Evolutionary conservation across 495 filamentous ascomycete species (phyloP), one percentile per base, ranked within the genome.

Genomic region (Annulohypoxylon stygium): DNA sequence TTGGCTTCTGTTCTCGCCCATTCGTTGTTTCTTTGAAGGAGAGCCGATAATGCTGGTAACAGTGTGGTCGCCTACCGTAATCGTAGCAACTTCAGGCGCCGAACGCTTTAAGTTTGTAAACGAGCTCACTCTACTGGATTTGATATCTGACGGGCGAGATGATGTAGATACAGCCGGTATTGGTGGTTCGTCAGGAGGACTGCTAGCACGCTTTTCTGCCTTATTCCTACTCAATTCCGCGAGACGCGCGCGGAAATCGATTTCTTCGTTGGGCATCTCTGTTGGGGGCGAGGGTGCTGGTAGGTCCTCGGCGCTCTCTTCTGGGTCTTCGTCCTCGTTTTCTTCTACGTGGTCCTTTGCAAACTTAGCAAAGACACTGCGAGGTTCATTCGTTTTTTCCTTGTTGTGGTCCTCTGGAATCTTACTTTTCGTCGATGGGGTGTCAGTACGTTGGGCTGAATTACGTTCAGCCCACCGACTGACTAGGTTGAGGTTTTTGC

Each of bases 41-140:
- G 79, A 81, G 1, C 86, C 85, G 54, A 87, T 83, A 25, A 83
- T 74, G 39, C 80, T 85, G 0, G 82, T 94, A 20, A 94, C 89
- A 0, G 93, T 94, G 43, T 88, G 89, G 61, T 92, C 87, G 3
- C 93, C 95, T 61, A 98, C 92, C 0, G 93, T 97, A 34, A 98
- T 96, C 2, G 93, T 97, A 34, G 95, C 94, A 57, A 90, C 83
- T 76, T 94, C 91, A n/a, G 86, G 83, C 5, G 87, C 86, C 10
- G 84, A 78, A 36, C 93, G 88, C 72, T 89, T 90, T 1, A 89
- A 84, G 12, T 74, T 65, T 11, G 62, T 25, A 12, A 67, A 71
- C 73, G 79, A 37, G 76, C 51, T 20, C 45, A 55, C 25, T 71
- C 69, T 62, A 61, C 45, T 45, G 43, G 55, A 55, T 59, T 66